phyloP scores from a whole-genome alignment of 306 rosid genomes.

The Pterocarpus macrocarpus region DNA sequence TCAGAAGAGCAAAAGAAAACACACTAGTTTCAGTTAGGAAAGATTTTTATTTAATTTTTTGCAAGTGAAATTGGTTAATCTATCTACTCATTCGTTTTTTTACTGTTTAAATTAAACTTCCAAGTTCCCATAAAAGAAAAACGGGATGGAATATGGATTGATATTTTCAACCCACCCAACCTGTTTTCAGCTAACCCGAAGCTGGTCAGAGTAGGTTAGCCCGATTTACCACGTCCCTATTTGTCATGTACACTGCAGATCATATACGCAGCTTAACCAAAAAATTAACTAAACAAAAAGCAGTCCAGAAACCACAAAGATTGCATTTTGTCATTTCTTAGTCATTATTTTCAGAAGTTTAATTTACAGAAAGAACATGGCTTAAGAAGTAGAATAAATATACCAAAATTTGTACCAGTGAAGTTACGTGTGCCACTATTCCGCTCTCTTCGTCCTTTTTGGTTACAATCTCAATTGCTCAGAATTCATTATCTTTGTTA shows the following conservation, averaged over 20 bases:
- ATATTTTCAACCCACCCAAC: background rate
- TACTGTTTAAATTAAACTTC: too few relatives aligned
- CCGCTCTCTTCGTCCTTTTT: background rate
- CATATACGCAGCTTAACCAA: background rate
- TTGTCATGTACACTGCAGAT: background rate
- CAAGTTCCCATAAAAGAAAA: background rate
- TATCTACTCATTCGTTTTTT: too few relatives aligned
- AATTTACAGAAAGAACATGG: conserved; percentile 35
- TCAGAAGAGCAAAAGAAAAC: too few relatives aligned
- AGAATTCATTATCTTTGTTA: background rate
- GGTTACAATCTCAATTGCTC: background rate
- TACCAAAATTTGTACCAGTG: conserved; percentile 35
- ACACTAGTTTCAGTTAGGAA: too few relatives aligned
- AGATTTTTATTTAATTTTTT: too few relatives aligned
- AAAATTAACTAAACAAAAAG: background rate
- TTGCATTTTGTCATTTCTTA: conserved; percentile 12
- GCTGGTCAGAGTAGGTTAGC: background rate
- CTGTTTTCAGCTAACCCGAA: background rate
- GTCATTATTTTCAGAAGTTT: background rate
- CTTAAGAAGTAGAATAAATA: conserved; percentile 7
- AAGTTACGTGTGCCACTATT: background rate
- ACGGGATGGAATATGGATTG: background rate
- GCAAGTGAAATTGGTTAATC: too few relatives aligned
- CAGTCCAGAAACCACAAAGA: background rate
- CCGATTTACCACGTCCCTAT: background rate